Percentiles rank a stretch among this genome's conserved stretches.
Evolutionary conservation across 1,284 basidiomycete species (phyloP).

Genomic region (Porodaedalea pini): DNA sequence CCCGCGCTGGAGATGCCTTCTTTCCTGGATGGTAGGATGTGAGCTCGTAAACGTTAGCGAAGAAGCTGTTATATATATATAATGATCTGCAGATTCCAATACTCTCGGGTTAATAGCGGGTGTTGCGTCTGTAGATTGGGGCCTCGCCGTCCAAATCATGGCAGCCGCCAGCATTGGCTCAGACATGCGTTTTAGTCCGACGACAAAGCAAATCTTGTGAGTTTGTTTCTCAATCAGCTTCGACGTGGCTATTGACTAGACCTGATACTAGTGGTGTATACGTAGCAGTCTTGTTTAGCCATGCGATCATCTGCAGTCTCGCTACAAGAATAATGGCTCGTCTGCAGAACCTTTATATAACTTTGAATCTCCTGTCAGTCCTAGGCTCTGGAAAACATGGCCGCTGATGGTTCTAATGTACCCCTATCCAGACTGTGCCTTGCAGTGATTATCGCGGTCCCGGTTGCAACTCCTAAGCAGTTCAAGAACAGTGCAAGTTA

Average conservation of each 20-base stretch:
- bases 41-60: background rate
- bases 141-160: constrained; percentile 36
- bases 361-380: constrained; percentile 33
- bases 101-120: constrained; percentile 38
- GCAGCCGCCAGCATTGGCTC: constrained; percentile 36
- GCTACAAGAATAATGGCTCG: constrained; percentile 36
- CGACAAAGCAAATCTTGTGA: constrained; percentile 32
- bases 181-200: constrained; percentile 29
- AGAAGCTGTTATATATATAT: background rate
- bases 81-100: constrained; percentile 31
- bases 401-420: background rate
- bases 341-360: constrained; percentile 31
- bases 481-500: constrained; percentile 42
- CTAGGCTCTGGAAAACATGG: background rate
- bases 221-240: constrained; percentile 9
- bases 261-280: constrained; percentile 30
- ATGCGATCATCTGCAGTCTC: constrained; percentile 40
- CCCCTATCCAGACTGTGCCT: constrained; percentile 33
- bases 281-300: constrained; percentile 30
- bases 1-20: constrained; percentile 29
- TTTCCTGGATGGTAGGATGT: constrained; percentile 36
- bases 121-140: constrained; percentile 45
- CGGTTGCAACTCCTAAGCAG: constrained; percentile 41
- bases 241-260: background rate
- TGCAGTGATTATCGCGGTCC: constrained; percentile 44